Base-by-base conservation (phyloP, 768 basidiomycete species). In the Suillus spraguei region DNA sequence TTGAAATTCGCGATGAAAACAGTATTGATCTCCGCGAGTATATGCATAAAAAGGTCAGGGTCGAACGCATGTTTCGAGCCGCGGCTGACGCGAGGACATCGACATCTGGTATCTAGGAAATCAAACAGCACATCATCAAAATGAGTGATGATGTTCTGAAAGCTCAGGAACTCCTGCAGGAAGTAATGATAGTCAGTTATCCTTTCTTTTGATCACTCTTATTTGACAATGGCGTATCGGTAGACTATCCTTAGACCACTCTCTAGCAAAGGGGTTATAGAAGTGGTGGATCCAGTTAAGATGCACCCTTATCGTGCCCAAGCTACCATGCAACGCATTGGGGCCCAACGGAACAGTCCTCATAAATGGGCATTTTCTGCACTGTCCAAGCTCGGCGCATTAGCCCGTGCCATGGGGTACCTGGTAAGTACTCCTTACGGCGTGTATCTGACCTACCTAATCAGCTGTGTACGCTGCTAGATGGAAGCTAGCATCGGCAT, bases 1-100 rank as follows among this genome's bases (percentile, higher is more conserved):
- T 99, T 63, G 97, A 99, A 71, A 93, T 99, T 66, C 85, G 97
- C 59, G 88, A 97, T 70, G 97, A 98, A 71, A 83, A 88, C 62
- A 95, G 94, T 69, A 76, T 95, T 32, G 97, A 99, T 77, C 81
- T 99, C 41, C 84, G 85, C 66, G 83, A 84, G 41, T 99, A 97
- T 71, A 84, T 97, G 68, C 89, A 95, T 71, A 86, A 92, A 67
- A 99, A 99, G 83, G 94, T 89, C 35, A 42, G 72, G 70, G 56
- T 62, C 65, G 38, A 66, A 24, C 33, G 5, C 17, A 35, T 28
- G 61, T 39, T 61, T 20, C 24, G 56, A 58, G 39, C 17, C 28
- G 33, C 20, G 13, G 16, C 61, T 62, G 60, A 62, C 8, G 6
- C 41, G 33, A 38, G 38, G 49, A 42, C 32, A 17, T 39, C 50